Evolutionary conservation across 1,284 basidiomycete species (phyloP).

Genomic region (Rhodotorula sp.): DNA sequence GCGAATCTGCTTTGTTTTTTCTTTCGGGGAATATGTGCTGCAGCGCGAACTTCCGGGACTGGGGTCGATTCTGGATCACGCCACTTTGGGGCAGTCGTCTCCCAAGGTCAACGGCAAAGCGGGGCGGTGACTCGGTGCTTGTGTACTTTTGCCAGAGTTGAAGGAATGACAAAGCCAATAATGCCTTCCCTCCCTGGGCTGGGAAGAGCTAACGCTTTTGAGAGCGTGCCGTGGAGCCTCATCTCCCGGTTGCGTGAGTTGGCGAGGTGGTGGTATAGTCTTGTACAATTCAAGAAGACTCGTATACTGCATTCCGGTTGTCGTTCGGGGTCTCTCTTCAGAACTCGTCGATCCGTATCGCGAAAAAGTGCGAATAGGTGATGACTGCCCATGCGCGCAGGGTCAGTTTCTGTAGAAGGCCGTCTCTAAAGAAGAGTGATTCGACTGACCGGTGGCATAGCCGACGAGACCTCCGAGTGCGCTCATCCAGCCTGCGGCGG

Average conservation of each 20-base stretch:
- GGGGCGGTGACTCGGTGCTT: no score
- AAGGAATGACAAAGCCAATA: no score
- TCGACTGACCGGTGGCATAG: constrained; percentile 72
- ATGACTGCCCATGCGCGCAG: constrained; percentile 10
- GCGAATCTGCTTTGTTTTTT: background rate
- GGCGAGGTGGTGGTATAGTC: background rate
- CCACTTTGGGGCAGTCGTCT: background rate
- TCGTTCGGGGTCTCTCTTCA: background rate
- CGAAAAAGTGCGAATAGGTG: constrained; percentile 39
- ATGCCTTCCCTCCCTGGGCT: no score
- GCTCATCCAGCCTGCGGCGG: constrained; percentile 87
- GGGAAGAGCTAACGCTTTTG: no score
- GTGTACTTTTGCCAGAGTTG: no score
- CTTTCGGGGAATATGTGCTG: no score
- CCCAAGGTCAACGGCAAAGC: no score
- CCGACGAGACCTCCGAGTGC: constrained; percentile 91
- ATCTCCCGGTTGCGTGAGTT: no score
- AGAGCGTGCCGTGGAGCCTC: no score
- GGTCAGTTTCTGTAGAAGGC: no score
- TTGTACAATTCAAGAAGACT: background rate
- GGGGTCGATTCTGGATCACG: background rate
- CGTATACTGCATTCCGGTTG: background rate
- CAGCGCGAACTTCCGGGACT: constrained; percentile 16
- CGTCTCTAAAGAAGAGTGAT: no score
- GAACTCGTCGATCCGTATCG: constrained; percentile 36